Evolutionary conservation across 208 protist species (phyloP).

Genomic region (Leishmania aethiopica): DNA sequence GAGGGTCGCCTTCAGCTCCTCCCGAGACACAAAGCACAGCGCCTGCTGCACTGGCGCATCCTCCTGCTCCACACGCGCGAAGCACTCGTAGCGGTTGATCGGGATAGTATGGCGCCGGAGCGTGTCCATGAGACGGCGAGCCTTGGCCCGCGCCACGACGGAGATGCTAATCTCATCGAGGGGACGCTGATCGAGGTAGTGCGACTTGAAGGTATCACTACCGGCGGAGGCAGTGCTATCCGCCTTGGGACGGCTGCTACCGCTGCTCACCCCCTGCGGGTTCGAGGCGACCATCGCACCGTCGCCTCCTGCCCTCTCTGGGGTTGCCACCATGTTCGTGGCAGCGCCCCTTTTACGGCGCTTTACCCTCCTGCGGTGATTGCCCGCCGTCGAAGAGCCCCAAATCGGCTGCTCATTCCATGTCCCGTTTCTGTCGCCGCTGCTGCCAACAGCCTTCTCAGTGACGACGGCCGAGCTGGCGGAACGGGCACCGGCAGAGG

Average conservation of each 20-base stretch:
- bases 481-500: background rate
- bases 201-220: conserved; percentile 3
- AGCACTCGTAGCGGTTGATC: conserved; percentile 77
- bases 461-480: background rate
- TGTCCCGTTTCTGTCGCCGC: background rate
- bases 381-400: background rate
- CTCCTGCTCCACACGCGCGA: conserved; percentile 44
- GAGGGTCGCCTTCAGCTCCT: conserved; percentile 18
- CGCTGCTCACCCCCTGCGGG: background rate
- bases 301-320: background rate
- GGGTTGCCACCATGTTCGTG: background rate
- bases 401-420: conserved; percentile 12
- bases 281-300: background rate
- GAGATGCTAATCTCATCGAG: conserved; percentile 70
- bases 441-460: background rate
- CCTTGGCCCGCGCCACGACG: conserved; percentile 72
- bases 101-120: conserved; percentile 69
- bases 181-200: conserved; percentile 38
- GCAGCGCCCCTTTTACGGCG: background rate
- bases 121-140: conserved; percentile 62
- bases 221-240: background rate
- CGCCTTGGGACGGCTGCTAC: background rate
- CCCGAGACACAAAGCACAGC: conserved; percentile 27
- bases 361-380: background rate
- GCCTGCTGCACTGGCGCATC: conserved; percentile 29